Evolutionary conservation across 164 flowering plant species (phyloP).

Genomic region (Brasenia schreberi): DNA sequence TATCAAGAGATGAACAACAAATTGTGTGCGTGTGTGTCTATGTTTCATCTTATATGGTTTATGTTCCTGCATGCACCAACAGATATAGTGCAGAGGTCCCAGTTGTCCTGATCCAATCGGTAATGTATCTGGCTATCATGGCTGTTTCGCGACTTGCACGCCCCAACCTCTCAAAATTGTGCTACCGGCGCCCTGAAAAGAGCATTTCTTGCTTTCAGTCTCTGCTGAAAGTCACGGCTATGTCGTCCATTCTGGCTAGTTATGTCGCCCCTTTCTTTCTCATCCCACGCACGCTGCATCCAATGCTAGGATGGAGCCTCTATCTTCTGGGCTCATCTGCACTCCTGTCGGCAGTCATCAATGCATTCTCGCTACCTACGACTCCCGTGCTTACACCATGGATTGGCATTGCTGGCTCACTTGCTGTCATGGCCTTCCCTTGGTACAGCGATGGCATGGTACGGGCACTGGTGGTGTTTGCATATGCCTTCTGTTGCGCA

Average conservation of each 20-base stretch:
- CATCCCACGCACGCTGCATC: constrained; percentile 73
- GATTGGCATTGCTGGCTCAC: constrained; percentile 50
- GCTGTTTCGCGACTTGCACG: constrained; percentile 49
- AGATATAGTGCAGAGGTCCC: constrained; percentile 73
- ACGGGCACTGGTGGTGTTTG: constrained; percentile 61
- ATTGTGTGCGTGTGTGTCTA: too few species aligned
- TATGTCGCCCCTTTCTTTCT: constrained; percentile 56
- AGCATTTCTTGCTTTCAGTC: constrained; percentile 28
- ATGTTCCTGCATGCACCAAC: constrained; percentile 3
- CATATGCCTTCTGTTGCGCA: constrained; percentile 61
- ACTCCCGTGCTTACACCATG: constrained; percentile 46
- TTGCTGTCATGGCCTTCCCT: constrained; percentile 83
- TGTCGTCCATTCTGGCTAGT: constrained; percentile 60
- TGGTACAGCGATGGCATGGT: constrained; percentile 65
- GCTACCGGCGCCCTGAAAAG: constrained; percentile 57
- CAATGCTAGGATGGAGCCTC: constrained; percentile 68
- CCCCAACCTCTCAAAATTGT: constrained; percentile 63
- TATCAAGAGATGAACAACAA: too few species aligned
- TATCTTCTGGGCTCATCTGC: constrained; percentile 64
- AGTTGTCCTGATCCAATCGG: constrained; percentile 29
- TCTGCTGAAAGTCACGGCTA: constrained; percentile 37
- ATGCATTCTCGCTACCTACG: constrained; percentile 52
- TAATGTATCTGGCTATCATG: constrained; percentile 49
- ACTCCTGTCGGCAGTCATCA: constrained; percentile 36
- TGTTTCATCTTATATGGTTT: too few species aligned